A percentile compares a stretch with the other conserved stretches of the same genome.
These are phyloP conservation scores for Chytridium lagenaria DNA, from an alignment of 371 early-diverging fungal genomes.

Conservation along the genomic window DNA sequence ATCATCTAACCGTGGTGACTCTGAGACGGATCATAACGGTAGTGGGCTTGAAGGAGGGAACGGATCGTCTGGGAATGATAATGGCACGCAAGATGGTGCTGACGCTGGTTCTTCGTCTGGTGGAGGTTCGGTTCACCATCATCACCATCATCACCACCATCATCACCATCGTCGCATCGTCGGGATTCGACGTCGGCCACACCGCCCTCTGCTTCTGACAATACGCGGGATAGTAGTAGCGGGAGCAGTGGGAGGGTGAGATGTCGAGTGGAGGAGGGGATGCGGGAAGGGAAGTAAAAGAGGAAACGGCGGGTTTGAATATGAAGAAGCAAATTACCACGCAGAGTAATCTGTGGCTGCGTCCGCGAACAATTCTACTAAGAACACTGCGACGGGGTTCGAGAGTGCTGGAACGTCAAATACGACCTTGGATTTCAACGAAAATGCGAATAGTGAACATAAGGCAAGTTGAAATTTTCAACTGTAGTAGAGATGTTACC, in stretches of 20 bases:
- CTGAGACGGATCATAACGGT: background rate
- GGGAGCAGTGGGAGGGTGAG: background rate
- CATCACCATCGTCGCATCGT: background rate
- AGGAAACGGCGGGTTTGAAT: background rate
- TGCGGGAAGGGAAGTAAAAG: background rate
- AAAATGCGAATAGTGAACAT: too few relatives aligned
- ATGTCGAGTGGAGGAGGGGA: background rate
- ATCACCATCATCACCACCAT: background rate
- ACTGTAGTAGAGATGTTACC: too few relatives aligned
- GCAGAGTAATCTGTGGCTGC: too few relatives aligned
- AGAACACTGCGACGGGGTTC: too few relatives aligned
- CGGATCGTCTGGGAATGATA: background rate
- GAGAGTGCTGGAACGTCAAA: too few relatives aligned
- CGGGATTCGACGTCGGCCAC: background rate
- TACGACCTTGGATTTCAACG: too few relatives aligned
- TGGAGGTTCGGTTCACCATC: background rate
- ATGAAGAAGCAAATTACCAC: too few relatives aligned
- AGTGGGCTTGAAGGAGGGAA: background rate
- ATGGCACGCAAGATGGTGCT: background rate
- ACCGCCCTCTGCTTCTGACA: constrained; percentile 1
- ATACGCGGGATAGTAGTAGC: background rate
- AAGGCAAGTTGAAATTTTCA: too few relatives aligned
- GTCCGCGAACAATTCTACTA: too few relatives aligned
- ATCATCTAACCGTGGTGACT: background rate
- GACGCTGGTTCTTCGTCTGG: background rate